Evolutionary conservation across 306 rosid genomes (phyloP), one percentile per base, ranked within the genome.

Genomic region (Vigna reflexopilosa): DNA sequence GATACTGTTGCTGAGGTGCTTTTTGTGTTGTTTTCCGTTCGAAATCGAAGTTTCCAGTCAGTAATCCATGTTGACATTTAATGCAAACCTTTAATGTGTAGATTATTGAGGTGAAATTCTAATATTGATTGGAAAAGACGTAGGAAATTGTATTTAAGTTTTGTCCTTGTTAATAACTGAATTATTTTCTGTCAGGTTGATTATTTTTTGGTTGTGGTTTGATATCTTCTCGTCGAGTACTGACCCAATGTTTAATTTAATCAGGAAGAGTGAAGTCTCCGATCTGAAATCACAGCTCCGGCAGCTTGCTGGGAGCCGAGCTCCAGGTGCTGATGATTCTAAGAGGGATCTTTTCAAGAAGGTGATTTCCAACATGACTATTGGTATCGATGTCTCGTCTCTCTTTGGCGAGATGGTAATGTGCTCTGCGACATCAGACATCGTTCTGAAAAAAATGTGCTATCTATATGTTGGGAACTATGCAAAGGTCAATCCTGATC

Each of bases 371-470:
- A 90, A 91, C 86, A 96, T 96, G 99, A 96, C 99, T 2, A 91
- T 93, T 9, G 99, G 99, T 57, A 86, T 96, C 64, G 98, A 96
- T 40, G 98, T 93, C 71, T 93, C 99, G 0, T 81, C 99, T 48
- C 88, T 96, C 38, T 96, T 96, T 6, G 98, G 98, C 17, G 99
- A 96, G 94, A 96, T 96, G 98, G 98, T 96, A 49, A 96, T 96
- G 99, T 96, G 99, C 79, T 96, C 99, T 4, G 99, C 97, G 15
- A 87, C 99, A 2, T 87, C 98, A 0, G 98, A 93, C 77, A 96
- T 93, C 38, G 98, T 96, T 77, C 80, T 96, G 77, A 96, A 96
- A 82, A 96, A 96, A 74, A 96, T 96, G 99, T 96, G 99, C 77
- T 96, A 96, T 84, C 87, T 96, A 3, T 96, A 96, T 82, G 99